Percentiles rank a stretch among this genome's conserved stretches.
phyloP scores from a whole-genome alignment of 345 rosid species.

The Trapa bicornis region DNA sequence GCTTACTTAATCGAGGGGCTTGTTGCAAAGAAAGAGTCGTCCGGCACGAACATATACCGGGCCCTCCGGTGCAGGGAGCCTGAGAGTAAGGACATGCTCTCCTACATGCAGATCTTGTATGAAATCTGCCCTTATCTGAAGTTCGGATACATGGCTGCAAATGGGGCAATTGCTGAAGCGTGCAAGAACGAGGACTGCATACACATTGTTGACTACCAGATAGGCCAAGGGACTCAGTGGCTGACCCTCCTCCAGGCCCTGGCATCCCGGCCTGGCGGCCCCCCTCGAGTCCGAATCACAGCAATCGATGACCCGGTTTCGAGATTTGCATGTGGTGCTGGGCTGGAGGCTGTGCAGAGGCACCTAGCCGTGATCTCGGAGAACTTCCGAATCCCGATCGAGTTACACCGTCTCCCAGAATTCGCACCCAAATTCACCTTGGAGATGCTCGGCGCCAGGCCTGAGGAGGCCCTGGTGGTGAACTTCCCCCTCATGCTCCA shows the following conservation, averaged over 20 bases:
- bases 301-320: slow-evolving; percentile 55
- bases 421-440: slow-evolving; percentile 36
- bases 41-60: slow-evolving; percentile 45
- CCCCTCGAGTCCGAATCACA: slow-evolving; percentile 60
- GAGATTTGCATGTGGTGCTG: slow-evolving; percentile 48
- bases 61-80: slow-evolving; percentile 55
- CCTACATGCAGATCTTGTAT: slow-evolving; percentile 56
- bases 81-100: slow-evolving; percentile 51
- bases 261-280: slow-evolving; percentile 52
- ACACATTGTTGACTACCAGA: slow-evolving; percentile 64
- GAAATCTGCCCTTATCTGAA: slow-evolving; percentile 70
- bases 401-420: slow-evolving; percentile 49
- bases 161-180: slow-evolving; percentile 66
- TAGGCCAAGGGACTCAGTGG: slow-evolving; percentile 63
- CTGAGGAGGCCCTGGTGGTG: slow-evolving; percentile 55
- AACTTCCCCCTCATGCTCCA: slow-evolving; percentile 66
- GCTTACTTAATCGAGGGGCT: slow-evolving; percentile 66
- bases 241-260: slow-evolving; percentile 61
- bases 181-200: slow-evolving; percentile 51
- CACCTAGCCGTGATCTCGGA: slow-evolving; percentile 36
- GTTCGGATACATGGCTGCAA: slow-evolving; percentile 77
- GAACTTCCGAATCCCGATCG: slow-evolving; percentile 42
- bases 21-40: slow-evolving; percentile 51
- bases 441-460: slow-evolving; percentile 47
- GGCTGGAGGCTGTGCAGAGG: slow-evolving; percentile 39